These are phyloP conservation scores for Chaetomium tenue DNA, from an alignment of 495 filamentous ascomycete species.

Conservation along the genomic window DNA sequence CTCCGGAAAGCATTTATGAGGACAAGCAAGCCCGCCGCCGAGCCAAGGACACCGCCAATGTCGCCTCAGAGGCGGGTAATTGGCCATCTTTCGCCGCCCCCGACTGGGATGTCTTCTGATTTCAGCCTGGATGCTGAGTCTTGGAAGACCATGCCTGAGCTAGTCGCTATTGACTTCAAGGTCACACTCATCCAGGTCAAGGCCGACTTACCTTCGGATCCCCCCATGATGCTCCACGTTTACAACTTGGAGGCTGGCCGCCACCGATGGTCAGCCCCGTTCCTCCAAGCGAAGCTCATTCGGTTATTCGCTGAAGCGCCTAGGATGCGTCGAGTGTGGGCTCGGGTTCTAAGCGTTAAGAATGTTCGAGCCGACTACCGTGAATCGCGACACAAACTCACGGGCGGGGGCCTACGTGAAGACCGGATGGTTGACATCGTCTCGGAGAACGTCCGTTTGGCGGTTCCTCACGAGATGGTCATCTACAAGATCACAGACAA, in stretches of 20 bases:
- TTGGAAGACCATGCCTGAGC: constrained; percentile 48
- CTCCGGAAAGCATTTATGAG: constrained; percentile 70
- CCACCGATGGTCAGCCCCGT: constrained; percentile 82
- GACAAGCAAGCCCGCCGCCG: constrained; percentile 36
- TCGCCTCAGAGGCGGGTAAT: constrained; percentile 34
- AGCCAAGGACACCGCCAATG: constrained; percentile 24
- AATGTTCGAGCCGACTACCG: constrained; percentile 75
- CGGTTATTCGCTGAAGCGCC: constrained; percentile 85
- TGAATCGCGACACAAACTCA: constrained; percentile 65
- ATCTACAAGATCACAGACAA: constrained; percentile 92
- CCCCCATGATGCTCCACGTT: constrained; percentile 84
- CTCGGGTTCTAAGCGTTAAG: constrained; percentile 78
- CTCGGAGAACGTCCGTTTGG: constrained; percentile 80
- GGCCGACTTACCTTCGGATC: constrained; percentile 79
- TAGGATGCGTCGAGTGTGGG: constrained; percentile 77
- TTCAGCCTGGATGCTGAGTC: constrained; percentile 37
- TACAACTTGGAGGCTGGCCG: constrained; percentile 75
- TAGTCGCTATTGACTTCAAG: constrained; percentile 78
- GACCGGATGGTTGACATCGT: constrained; percentile 83
- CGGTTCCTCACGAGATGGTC: constrained; percentile 91
- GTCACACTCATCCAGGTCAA: constrained; percentile 82
- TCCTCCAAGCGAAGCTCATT: constrained; percentile 68
- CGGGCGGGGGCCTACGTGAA: constrained; percentile 56
- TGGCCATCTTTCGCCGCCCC: constrained; percentile 39
- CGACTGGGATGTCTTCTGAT: constrained; percentile 27